Base-by-base conservation (phyloP, 2,329 filamentous ascomycete species). In the Trichophyton mentagrophytes region DNA sequence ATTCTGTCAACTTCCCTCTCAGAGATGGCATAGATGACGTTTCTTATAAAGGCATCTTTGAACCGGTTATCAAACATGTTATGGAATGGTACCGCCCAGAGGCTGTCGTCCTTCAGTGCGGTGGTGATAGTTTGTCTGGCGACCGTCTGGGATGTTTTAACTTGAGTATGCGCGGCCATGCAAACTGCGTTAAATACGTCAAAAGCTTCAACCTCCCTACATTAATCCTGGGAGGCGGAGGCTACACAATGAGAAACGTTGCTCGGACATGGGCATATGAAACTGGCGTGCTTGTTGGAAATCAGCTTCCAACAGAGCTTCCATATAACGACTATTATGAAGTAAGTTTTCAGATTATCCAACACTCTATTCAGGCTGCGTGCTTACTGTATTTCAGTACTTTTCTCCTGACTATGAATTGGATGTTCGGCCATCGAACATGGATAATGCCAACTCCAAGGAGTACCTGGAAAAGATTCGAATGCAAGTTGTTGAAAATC, bases 321-420 rank as follows among this genome's bases (percentile, higher is more conserved):
- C 92, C 92, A 0, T 97, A 90, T 74, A 97, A 96, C 65, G 92
- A 97, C 77, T 97, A 97, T 74, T 97, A 97, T 69, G 85, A 87
- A 71, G 80, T 81, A 70, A 67, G 73, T 64, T 25, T 49, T 9
- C n/a, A 25, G 40, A 42, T 8, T 7, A 15, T 15, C 49, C 6
- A n/a, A n/a, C 65, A 25, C n/a, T 30, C 49, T 49, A 40, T 56
- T 25, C 13, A 6, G 27, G n/a, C 22, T 51, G 11, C 38, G 49
- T 49, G 46, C 62, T 64, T 33, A 64, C 59, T 15, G 25, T 22
- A 51, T 44, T 25, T 15, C 64, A 83, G 78, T 87, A 87, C 69
- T 87, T 86, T 68, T 83, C 81, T 4, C 85, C 85, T 1, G 85
- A 87, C 68, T 87, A 85, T 69, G 83, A 87, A 70, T 78, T 87